Evolutionary conservation across 2,329 filamentous ascomycete genomes (phyloP), one percentile per base, ranked within the genome.

Genomic region (Nothomitra cinnamomea): DNA sequence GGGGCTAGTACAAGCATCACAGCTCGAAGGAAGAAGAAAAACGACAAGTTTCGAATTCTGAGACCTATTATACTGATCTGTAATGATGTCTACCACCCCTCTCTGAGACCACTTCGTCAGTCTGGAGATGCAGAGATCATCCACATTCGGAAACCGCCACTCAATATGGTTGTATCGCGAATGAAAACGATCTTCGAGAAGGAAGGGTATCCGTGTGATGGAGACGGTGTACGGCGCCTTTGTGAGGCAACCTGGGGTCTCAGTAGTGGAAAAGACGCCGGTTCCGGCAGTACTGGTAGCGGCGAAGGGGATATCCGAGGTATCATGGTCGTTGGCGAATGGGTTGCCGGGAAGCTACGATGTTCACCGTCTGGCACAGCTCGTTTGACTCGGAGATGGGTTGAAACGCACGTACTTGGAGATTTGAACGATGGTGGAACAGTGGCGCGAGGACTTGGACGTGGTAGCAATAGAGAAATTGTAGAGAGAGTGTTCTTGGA

Each of bases 11-110:
- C 13, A 10, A 47, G 28, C 21, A 32, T 3, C 4, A 10, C 35
- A 24, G 24, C 22, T 21, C 63, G 65, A 49, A 78, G 73, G 59
- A 85, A 80, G 67, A 87, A 78, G 66, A 90, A 87, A 64, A 83
- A 82, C 0, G 90, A 96, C 61, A 83, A 82, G 55, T 98, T 98
- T 64, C 79, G 85, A 42, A 76, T 95, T 57, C 78, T 94, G 68
- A 77, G 92, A 47, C 92, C 92, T 0, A 72, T 98, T 28, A 87
- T 98, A 51, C 73, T 98, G 49, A 92, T 98, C 60, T 98, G 92
- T 71, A 98, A 98, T 61, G 94, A 98, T 65, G 80, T 96, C 1
- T 98, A 98, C 63, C 88, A 95, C 60, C 82, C 90, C 2, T 86
- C 89, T 19, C 74, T 98, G 41, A 79, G 88, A 25, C 88, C 87